Percentiles rank a stretch among this genome's conserved stretches.
phyloP scores from a whole-genome alignment of 2,329 filamentous ascomycete species.

The Stemphylium beticola region DNA sequence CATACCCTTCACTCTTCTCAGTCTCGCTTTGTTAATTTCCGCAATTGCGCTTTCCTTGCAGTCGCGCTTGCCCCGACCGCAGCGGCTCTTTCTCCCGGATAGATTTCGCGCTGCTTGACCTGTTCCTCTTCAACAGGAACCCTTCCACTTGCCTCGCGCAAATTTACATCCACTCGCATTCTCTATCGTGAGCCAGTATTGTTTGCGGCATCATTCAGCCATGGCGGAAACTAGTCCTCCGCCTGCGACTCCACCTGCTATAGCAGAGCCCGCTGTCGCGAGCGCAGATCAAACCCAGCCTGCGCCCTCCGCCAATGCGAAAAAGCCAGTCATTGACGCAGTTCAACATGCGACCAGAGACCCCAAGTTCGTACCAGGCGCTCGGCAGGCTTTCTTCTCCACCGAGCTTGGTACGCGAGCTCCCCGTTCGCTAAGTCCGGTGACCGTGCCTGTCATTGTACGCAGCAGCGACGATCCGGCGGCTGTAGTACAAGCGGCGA shows the following conservation, averaged over 20 bases:
- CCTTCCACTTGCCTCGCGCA: not conserved
- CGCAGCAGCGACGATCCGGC: constrained; percentile 25
- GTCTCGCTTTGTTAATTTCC: not conserved
- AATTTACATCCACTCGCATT: not conserved
- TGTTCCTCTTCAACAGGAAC: constrained; percentile 3
- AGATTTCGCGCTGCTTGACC: constrained; percentile 8
- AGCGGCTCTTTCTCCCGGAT: constrained; percentile 6
- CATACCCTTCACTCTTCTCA: not conserved
- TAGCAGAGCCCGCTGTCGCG: not conserved
- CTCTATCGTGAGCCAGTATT: constrained; percentile 6
- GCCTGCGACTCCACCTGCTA: constrained; percentile 1
- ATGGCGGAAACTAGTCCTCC: constrained; percentile 1
- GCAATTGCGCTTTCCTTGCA: constrained; percentile 1
- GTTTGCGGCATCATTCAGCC: not conserved
- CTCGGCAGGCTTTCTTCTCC: constrained; percentile 36
- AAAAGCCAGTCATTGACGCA: constrained; percentile 13
- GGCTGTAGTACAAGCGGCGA: constrained; percentile 29
- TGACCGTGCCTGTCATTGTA: constrained; percentile 31
- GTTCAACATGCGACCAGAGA: constrained; percentile 3
- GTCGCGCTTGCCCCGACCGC: not conserved
- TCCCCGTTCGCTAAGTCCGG: constrained; percentile 21
- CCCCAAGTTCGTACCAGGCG: constrained; percentile 10
- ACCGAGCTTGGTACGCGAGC: constrained; percentile 32
- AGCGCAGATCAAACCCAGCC: not conserved
- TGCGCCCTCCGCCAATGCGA: constrained; percentile 6